Evolutionary conservation across 352 stramenopile genomes (phyloP), one percentile per base, ranked within the genome.

Genomic region (Globisporangium cystogenes): DNA sequence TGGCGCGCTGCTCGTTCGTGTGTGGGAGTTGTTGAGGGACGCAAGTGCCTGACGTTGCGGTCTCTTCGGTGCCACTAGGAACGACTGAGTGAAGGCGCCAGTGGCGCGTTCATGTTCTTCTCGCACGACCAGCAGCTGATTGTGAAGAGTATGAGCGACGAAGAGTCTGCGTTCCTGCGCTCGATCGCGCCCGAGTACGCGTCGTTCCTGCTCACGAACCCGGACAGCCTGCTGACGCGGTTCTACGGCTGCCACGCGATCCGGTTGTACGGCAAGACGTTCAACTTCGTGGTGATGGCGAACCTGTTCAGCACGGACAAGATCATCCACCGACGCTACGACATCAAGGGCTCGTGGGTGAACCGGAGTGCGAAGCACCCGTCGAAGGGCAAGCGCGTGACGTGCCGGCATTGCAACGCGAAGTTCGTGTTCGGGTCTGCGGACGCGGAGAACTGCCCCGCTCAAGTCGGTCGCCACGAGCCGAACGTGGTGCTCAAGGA

Each of bases 261-360:
- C 51, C 77, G 83, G 0, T 31, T 94, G 23, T 94, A 94, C 57
- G 82, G 82, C 63, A 94, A 90, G 60, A 93, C 82, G 42, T 95
- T 95, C 64, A 88, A 95, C 67, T 95, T 95, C 53, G 82, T 95
- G 20, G 84, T 95, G 23, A 95, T 95, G 84, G 78, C 82, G 7
- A 95, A 95, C 45, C 51, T 95, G 24, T 95, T 95, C 51, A 91
- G 74, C 51, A 90, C 74, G 14, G 76, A 89, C 24, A 85, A 83
- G 37, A 82, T 89, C 20, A 93, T 95, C 51, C 84, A 95, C 39
- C 80, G 81, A 20, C 76, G 84, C 7, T 95, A 95, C 60, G 84
- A 95, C 48, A 90, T 95, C 58, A 95, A 95, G 69, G 84, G 84
- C 1, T 93, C 82, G 8, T 95, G 80, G 82, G 84, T 95, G 21